These are phyloP conservation scores for Leccinum uliginosum DNA, from an alignment of 768 basidiomycete species.

Conservation along the genomic window DNA sequence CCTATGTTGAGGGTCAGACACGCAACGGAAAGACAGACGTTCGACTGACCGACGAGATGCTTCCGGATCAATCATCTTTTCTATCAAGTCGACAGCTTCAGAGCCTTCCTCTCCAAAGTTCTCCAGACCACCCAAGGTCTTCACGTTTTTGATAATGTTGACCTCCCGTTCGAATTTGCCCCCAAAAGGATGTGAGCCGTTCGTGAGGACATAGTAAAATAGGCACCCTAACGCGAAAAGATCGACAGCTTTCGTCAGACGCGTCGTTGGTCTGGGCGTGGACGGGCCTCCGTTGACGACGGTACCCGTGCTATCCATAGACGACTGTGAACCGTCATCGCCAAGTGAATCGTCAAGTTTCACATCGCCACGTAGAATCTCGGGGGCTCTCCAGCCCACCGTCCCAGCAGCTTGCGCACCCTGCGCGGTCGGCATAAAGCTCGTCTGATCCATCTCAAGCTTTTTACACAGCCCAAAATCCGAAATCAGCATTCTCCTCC, in stretches of 20 bases:
- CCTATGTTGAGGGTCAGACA: slow-evolving; percentile 37
- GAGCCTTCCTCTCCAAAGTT: slow-evolving; percentile 88
- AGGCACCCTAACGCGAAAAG: slow-evolving; percentile 95
- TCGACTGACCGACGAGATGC: slow-evolving; percentile 66
- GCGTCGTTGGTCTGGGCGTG: slow-evolving; percentile 37
- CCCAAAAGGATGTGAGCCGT: slow-evolving; percentile 91
- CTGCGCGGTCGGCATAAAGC: slow-evolving; percentile 89
- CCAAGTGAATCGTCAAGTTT: slow-evolving; percentile 73
- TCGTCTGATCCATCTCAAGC: slow-evolving; percentile 92
- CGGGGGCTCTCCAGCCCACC: slow-evolving; percentile 96
- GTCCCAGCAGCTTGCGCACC: slow-evolving; percentile 90
- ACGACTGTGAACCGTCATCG: slow-evolving; percentile 64
- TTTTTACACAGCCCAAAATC: slow-evolving; percentile 98
- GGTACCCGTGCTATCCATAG: slow-evolving; percentile 59
- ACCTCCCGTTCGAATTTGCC: slow-evolving; percentile 90
- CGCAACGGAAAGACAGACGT: background rate
- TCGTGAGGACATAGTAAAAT: slow-evolving; percentile 89
- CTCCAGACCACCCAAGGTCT: slow-evolving; percentile 65
- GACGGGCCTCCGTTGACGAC: slow-evolving; percentile 28
- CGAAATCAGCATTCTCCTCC: slow-evolving; percentile 84
- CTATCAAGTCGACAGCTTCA: slow-evolving; percentile 84
- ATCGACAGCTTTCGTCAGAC: slow-evolving; percentile 93
- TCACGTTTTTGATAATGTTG: slow-evolving; percentile 85
- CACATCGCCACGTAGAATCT: slow-evolving; percentile 91
- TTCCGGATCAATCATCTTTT: slow-evolving; percentile 72